A percentile compares a stretch with the other conserved stretches of the same genome.
phyloP scores from a whole-genome alignment of 257 asterid genomes.

The Mitragyna speciosa region DNA sequence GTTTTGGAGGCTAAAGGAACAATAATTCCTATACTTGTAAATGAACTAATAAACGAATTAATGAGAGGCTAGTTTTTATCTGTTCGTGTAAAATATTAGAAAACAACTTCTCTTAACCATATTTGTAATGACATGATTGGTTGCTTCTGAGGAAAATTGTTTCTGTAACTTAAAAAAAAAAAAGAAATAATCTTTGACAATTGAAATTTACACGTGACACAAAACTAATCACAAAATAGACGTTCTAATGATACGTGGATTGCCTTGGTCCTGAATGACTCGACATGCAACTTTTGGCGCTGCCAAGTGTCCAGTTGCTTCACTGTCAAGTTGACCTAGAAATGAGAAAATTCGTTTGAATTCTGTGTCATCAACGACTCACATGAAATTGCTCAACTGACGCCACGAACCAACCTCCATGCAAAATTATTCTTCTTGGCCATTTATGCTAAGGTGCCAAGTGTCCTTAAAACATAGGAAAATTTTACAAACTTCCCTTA shows the following conservation, averaged over 20 bases:
- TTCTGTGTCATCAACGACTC: background rate
- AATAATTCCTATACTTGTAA: too few relatives aligned
- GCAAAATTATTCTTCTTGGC: background rate
- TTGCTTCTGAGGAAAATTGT: too few relatives aligned
- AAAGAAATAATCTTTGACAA: background rate
- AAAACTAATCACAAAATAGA: background rate
- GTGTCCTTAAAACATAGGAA: background rate
- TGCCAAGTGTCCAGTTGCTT: background rate
- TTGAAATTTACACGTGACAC: background rate
- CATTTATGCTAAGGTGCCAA: background rate
- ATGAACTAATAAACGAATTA: too few relatives aligned
- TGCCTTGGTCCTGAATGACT: background rate
- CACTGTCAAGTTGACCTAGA: slow-evolving; percentile 9
- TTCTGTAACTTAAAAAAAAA: too few relatives aligned
- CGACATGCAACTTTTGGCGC: background rate
- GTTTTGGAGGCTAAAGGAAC: too few relatives aligned
- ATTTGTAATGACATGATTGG: too few relatives aligned
- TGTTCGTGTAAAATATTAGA: too few relatives aligned
- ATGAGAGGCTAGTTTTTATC: too few relatives aligned
- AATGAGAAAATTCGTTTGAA: background rate
- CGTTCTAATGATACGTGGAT: background rate
- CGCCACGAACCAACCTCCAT: slow-evolving; percentile 4
- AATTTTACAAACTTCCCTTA: too few relatives aligned
- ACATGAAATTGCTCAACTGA: background rate
- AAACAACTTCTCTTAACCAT: too few relatives aligned